A percentile compares a stretch with the other conserved stretches of the same genome.
Evolutionary conservation across 2,329 filamentous ascomycete genomes (phyloP).

Genomic region (Bipolaris zeicola): DNA sequence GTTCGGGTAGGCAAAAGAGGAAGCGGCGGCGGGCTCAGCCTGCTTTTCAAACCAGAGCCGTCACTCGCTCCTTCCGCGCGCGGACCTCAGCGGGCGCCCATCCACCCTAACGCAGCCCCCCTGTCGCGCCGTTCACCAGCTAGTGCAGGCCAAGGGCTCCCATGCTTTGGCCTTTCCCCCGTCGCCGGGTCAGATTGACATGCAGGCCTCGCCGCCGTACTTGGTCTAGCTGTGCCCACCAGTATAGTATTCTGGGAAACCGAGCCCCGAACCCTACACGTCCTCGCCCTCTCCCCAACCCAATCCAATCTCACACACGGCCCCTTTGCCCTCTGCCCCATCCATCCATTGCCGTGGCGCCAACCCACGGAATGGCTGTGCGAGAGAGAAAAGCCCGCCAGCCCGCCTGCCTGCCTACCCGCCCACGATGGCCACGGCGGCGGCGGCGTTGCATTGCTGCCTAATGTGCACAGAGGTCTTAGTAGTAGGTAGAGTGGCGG

Average conservation of each 20-base stretch:
- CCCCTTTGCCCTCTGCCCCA: not conserved
- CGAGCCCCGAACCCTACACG: constrained; percentile 19
- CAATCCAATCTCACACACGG: not conserved
- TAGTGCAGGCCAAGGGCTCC: constrained; percentile 25
- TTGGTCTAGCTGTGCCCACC: constrained; percentile 16
- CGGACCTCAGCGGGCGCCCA: constrained; percentile 23
- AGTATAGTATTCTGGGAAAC: constrained; percentile 28
- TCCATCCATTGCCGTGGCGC: not conserved
- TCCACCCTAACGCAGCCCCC: constrained; percentile 10
- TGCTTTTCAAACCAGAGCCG: constrained; percentile 26
- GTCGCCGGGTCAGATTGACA: constrained; percentile 36
- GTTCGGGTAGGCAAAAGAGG: constrained; percentile 23
- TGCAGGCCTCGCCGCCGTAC: constrained; percentile 24
- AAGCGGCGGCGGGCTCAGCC: constrained; percentile 27
- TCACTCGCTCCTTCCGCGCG: constrained; percentile 20
- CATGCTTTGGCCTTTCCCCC: constrained; percentile 32
- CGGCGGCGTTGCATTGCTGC: not conserved
- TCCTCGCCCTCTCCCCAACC: not conserved
- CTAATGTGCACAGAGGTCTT: not conserved
- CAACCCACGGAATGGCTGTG: no score
- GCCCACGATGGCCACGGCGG: not conserved
- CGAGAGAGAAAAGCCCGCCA: not conserved
- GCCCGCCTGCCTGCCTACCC: not conserved
- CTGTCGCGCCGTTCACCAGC: constrained; percentile 28
- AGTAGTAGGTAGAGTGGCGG: no score